Percentiles rank a stretch among this genome's conserved stretches.
These are phyloP conservation scores for Silene conica DNA, from an alignment of 148 eudicot species.

Conservation along the genomic window DNA sequence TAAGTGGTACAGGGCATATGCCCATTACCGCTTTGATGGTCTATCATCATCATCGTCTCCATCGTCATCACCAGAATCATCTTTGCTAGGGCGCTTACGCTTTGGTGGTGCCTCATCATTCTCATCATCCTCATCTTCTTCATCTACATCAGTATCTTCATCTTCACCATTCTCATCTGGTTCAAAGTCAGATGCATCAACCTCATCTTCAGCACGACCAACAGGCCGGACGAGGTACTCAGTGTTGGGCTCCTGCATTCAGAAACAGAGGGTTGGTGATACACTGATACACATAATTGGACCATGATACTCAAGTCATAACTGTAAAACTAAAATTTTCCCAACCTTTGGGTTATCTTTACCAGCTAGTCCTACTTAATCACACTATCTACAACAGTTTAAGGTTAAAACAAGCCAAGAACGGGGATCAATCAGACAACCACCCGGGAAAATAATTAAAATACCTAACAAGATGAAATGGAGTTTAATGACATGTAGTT, in stretches of 20 bases:
- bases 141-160: conserved; percentile 51
- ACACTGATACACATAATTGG: neutral
- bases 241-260: conserved; percentile 57
- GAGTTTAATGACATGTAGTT: too few relatives aligned
- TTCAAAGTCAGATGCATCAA: conserved; percentile 75
- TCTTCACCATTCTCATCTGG: conserved; percentile 71
- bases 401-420: too few relatives aligned
- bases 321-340: neutral
- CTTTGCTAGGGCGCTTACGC: conserved; percentile 65
- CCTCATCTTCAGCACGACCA: conserved; percentile 72
- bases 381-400: too few relatives aligned
- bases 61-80: conserved; percentile 58
- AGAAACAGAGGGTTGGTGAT: conserved; percentile 7
- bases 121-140: conserved; percentile 41
- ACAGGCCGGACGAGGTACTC: conserved; percentile 73
- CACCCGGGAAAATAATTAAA: too few relatives aligned
- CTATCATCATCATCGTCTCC: conserved; percentile 61
- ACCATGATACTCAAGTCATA: neutral
- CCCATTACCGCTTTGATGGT: conserved; percentile 66
- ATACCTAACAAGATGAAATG: too few relatives aligned
- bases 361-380: too few relatives aligned
- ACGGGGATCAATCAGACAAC: too few relatives aligned
- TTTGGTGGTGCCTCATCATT: conserved; percentile 53
- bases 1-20: neutral
- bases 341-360: too few relatives aligned